These are phyloP conservation scores for Neurospora hispaniola DNA, from an alignment of 495 filamentous ascomycete species.

Conservation along the genomic window DNA sequence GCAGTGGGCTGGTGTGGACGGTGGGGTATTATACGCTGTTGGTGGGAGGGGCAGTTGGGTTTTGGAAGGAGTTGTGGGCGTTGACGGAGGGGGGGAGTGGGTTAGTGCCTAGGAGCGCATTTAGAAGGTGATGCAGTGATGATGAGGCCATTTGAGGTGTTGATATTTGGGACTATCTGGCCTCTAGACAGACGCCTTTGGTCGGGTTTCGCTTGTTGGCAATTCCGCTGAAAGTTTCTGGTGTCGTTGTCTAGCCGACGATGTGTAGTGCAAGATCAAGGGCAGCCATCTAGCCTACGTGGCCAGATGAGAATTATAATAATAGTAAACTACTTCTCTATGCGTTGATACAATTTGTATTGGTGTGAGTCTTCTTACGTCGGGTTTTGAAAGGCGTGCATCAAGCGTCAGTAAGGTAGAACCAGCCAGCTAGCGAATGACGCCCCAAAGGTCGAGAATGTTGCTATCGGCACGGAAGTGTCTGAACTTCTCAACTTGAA, in stretches of 20 bases:
- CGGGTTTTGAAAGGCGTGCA: neutral
- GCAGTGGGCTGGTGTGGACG: slow-evolving; percentile 47
- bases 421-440: neutral
- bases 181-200: neutral
- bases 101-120: slow-evolving; percentile 27
- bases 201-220: neutral
- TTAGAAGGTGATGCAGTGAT: neutral
- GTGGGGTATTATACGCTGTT: slow-evolving; percentile 68
- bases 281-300: neutral
- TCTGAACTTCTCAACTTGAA: neutral
- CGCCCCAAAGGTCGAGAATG: neutral
- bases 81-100: slow-evolving; percentile 54
- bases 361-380: neutral
- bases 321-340: neutral
- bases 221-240: neutral
- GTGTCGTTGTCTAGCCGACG: neutral
- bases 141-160: neutral
- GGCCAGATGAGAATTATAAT: neutral
- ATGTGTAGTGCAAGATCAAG: neutral
- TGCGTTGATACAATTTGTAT: neutral
- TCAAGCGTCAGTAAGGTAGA: neutral
- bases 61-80: slow-evolving; percentile 57
- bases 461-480: neutral
- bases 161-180: neutral
- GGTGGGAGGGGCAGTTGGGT: slow-evolving; percentile 57